Evolutionary conservation across 108 stramenopile species (phyloP).

Genomic region (Nitzschia inconspicua): DNA sequence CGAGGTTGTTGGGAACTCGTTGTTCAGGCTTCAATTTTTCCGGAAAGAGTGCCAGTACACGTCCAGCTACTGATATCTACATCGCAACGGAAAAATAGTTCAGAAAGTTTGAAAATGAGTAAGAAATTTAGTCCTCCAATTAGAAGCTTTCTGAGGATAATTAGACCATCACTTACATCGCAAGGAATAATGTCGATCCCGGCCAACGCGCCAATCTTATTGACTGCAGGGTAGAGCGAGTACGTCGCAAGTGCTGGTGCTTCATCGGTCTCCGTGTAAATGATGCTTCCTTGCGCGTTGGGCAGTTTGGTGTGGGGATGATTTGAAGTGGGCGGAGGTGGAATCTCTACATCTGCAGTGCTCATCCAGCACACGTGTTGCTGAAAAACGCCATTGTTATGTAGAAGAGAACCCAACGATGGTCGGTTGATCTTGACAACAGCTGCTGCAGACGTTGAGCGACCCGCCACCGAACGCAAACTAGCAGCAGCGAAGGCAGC

Average conservation of each 20-base stretch:
- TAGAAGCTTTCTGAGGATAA: no score
- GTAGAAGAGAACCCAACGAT: not conserved
- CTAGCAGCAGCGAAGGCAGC: constrained; percentile 2
- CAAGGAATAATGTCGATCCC: constrained; percentile 77
- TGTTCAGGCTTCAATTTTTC: constrained; percentile 71
- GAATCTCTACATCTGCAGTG: constrained; percentile 19
- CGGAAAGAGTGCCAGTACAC: constrained; percentile 84
- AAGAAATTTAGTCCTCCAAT: no score
- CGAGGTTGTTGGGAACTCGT: constrained; percentile 84
- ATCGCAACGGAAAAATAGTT: no score
- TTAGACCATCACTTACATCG: no score
- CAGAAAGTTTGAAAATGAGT: no score
- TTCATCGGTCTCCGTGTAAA: constrained; percentile 93
- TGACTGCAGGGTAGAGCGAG: constrained; percentile 77
- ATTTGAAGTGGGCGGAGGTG: constrained; percentile 76
- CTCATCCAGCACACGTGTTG: not conserved
- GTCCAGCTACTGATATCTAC: constrained; percentile 84
- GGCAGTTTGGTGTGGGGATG: constrained; percentile 64
- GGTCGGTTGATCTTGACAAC: no score
- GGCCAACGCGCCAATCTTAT: constrained; percentile 71
- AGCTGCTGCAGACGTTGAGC: not conserved
- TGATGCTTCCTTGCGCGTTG: constrained; percentile 66
- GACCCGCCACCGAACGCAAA: not conserved
- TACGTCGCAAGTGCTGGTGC: constrained; percentile 93
- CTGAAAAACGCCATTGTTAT: not conserved